Percentiles rank a stretch among this genome's conserved stretches.
phyloP scores from a whole-genome alignment of 352 stramenopile species.

The Discostella stelligera region DNA sequence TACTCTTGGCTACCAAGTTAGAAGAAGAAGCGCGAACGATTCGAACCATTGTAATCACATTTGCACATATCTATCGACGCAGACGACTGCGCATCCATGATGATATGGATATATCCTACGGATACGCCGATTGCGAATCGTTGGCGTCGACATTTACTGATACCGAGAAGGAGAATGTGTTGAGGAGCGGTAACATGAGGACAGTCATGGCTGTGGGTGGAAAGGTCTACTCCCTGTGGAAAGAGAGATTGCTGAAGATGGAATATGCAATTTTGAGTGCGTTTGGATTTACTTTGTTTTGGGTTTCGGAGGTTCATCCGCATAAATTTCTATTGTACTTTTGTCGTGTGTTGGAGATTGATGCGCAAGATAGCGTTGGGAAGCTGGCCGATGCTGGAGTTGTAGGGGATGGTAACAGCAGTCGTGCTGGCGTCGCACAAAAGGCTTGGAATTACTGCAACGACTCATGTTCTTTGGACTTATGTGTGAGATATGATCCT shows the following conservation, averaged over 20 bases:
- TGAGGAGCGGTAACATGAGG: conserved; percentile 15
- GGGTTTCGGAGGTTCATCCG: conserved; percentile 73
- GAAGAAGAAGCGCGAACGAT: conserved; percentile 56
- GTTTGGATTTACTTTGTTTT: conserved; percentile 77
- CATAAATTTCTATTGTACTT: conserved; percentile 78
- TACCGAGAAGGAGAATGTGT: conserved; percentile 51
- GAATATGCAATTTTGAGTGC: conserved; percentile 64
- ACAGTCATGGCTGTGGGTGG: conserved; percentile 47
- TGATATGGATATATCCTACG: conserved; percentile 15
- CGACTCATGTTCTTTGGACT: conserved; percentile 71
- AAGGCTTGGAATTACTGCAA: conserved; percentile 80
- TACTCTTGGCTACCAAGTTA: conserved; percentile 66
- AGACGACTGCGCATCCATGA: conserved; percentile 30
- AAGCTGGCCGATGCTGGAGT: background rate
- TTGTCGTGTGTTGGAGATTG: conserved; percentile 56
- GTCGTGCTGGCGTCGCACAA: conserved; percentile 39
- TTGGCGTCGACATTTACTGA: conserved; percentile 9
- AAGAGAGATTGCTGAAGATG: conserved; percentile 42
- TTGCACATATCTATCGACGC: conserved; percentile 61
- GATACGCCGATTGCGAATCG: conserved; percentile 16
- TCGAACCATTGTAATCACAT: conserved; percentile 47
- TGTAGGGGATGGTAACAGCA: background rate
- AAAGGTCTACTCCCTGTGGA: conserved; percentile 68
- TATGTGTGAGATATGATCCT: conserved; percentile 64
- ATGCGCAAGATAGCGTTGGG: conserved; percentile 11